phyloP scores from a whole-genome alignment of 768 basidiomycete genomes.

The Coprinopsis sp. region DNA sequence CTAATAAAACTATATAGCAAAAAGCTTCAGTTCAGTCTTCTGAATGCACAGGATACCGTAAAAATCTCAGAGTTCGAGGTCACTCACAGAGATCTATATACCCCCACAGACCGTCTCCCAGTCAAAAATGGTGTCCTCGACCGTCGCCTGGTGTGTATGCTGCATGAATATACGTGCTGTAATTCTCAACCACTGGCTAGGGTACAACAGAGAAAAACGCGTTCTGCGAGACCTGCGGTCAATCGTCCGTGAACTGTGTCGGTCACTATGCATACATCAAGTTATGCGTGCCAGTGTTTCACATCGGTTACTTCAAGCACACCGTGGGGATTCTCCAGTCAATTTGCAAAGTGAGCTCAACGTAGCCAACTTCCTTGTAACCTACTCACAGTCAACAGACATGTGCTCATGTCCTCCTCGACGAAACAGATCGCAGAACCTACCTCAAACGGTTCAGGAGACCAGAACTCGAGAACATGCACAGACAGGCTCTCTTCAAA shows the following conservation, averaged over 20 bases:
- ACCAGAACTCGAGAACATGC: constrained; percentile 88
- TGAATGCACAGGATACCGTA: constrained; percentile 94
- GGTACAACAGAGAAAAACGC: constrained; percentile 92
- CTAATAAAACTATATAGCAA: constrained; percentile 50
- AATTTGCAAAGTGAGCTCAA: constrained; percentile 81
- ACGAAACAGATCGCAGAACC: constrained; percentile 77
- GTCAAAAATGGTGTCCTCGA: constrained; percentile 93
- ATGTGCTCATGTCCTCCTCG: constrained; percentile 87
- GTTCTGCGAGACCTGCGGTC: constrained; percentile 93
- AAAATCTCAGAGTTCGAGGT: constrained; percentile 96
- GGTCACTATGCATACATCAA: constrained; percentile 99
- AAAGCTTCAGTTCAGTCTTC: constrained; percentile 90
- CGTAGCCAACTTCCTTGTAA: no score
- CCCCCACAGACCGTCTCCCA: constrained; percentile 73
- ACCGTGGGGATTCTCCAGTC: constrained; percentile 90
- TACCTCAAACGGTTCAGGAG: constrained; percentile 90
- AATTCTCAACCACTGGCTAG: constrained; percentile 33
- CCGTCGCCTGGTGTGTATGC: constrained; percentile 67
- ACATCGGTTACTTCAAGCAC: constrained; percentile 97
- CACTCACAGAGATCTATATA: constrained; percentile 89
- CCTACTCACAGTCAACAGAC: constrained; percentile 40
- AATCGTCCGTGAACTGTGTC: constrained; percentile 89
- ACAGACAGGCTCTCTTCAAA: constrained; percentile 77
- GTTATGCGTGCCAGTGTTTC: constrained; percentile 93
- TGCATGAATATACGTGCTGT: background rate